Evolutionary conservation across 495 filamentous ascomycete species (phyloP).

Genomic region (Geopyxis carbonaria): DNA sequence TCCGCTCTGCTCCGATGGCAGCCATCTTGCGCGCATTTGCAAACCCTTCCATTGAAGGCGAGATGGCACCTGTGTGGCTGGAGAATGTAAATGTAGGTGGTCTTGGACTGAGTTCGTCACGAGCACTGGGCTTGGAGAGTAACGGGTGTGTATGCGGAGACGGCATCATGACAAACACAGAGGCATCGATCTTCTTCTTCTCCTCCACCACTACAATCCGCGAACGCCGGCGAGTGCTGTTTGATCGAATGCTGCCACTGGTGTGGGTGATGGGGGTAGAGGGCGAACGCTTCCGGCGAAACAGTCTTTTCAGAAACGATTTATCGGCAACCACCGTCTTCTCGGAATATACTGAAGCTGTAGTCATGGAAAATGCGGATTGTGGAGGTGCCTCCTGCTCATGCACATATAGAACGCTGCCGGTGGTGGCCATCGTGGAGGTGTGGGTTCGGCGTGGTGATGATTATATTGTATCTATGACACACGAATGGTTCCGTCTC

Average conservation of each 20-base stretch:
- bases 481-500: too few relatives aligned
- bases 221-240: too few relatives aligned
- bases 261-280: background rate
- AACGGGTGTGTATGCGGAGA: constrained; percentile 20
- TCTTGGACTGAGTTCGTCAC: constrained; percentile 17
- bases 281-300: constrained; percentile 2
- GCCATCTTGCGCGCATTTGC: constrained; percentile 11
- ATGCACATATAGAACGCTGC: constrained; percentile 1
- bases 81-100: constrained; percentile 11
- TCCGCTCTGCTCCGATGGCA: too few relatives aligned
- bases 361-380: constrained; percentile 1
- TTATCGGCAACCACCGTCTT: constrained; percentile 9
- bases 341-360: background rate
- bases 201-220: too few relatives aligned
- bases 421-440: too few relatives aligned
- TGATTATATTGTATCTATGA: too few relatives aligned
- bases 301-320: constrained; percentile 18
- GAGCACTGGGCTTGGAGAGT: constrained; percentile 20
- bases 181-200: too few relatives aligned
- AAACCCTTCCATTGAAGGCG: constrained; percentile 10
- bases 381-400: background rate
- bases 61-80: constrained; percentile 9
- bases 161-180: constrained; percentile 4
- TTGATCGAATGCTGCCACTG: background rate
- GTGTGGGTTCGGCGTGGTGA: too few relatives aligned